A percentile compares a stretch with the other conserved stretches of the same genome.
Conservation (phyloP, 257 asterid genomes). For the Oldenlandia corymbosa region DNA sequence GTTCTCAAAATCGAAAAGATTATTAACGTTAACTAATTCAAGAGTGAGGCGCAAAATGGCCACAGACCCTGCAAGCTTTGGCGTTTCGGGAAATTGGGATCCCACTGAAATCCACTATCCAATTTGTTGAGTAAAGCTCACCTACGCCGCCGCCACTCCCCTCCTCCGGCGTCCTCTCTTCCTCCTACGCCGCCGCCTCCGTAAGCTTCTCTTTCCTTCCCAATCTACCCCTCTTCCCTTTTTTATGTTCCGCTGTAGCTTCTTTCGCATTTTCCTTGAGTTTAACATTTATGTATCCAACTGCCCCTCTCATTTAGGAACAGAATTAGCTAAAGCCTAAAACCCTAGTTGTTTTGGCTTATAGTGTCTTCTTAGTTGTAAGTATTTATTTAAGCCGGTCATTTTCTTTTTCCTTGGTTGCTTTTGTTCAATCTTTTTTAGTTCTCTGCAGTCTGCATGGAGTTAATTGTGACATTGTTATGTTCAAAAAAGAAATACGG, state of each 20-base stretch:
- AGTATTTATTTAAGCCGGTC: background rate
- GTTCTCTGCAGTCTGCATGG: too few species aligned
- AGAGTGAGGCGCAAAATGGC: too few species aligned
- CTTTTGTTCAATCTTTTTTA: background rate
- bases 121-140: background rate
- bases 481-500: background rate
- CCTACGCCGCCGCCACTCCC: slow-evolving; percentile 5
- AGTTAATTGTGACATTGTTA: background rate
- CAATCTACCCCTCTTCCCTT: too few species aligned
- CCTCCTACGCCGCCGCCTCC: slow-evolving; percentile 9
- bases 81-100: background rate
- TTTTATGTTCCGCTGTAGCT: background rate
- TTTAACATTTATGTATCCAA: too few species aligned
- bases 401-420: background rate
- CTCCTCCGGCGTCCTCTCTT: slow-evolving; percentile 4
- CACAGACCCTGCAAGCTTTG: too few species aligned
- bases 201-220: slow-evolving; percentile 11
- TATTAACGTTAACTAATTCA: too few species aligned
- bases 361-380: background rate
- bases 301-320: background rate
- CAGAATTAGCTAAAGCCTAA: background rate
- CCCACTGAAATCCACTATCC: background rate
- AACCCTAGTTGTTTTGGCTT: background rate
- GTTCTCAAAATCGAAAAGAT: too few species aligned
- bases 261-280: background rate